Conservation (phyloP, 495 filamentous ascomycete genomes). For the Penicillium salamii region DNA sequence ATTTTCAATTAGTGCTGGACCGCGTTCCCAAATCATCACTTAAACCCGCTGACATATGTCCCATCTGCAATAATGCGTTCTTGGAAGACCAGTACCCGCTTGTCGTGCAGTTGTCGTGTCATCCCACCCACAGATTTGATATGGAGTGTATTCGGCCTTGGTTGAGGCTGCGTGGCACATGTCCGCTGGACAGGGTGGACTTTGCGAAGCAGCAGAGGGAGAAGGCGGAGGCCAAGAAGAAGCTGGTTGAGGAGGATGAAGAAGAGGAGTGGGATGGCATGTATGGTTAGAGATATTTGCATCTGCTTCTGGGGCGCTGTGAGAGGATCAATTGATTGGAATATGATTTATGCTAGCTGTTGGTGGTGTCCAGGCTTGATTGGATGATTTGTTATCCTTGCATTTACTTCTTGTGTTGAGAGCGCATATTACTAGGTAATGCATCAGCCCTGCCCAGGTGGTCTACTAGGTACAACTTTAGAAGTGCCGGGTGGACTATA, state of each 20-base stretch:
- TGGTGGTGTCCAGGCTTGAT: too few relatives aligned
- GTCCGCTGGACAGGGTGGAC: conserved; percentile 80
- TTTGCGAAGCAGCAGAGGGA: conserved; percentile 70
- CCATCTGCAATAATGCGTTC: conserved; percentile 82
- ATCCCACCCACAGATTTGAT: conserved; percentile 80
- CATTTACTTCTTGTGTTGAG: too few relatives aligned
- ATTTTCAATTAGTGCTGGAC: conserved; percentile 74
- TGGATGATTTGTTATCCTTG: too few relatives aligned
- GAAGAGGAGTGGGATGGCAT: conserved; percentile 70
- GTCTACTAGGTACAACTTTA: too few relatives aligned
- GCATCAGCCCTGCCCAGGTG: too few relatives aligned
- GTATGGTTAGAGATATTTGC: conserved; percentile 54
- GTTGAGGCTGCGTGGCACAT: conserved; percentile 83
- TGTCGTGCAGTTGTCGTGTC: conserved; percentile 84
- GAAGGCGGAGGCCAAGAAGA: conserved; percentile 52
- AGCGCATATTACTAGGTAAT: too few relatives aligned
- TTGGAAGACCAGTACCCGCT: conserved; percentile 76
- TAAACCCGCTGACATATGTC: conserved; percentile 67
- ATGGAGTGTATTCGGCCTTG: conserved; percentile 93
- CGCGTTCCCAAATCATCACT: conserved; percentile 69
- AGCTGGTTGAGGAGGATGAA: conserved; percentile 58
- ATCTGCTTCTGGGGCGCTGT: too few relatives aligned
- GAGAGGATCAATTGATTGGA: too few relatives aligned
- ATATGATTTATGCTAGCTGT: too few relatives aligned
- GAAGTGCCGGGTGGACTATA: too few relatives aligned